phyloP scores from a whole-genome alignment of 2,329 filamentous ascomycete genomes.

The Diplodia scrobiculata region DNA sequence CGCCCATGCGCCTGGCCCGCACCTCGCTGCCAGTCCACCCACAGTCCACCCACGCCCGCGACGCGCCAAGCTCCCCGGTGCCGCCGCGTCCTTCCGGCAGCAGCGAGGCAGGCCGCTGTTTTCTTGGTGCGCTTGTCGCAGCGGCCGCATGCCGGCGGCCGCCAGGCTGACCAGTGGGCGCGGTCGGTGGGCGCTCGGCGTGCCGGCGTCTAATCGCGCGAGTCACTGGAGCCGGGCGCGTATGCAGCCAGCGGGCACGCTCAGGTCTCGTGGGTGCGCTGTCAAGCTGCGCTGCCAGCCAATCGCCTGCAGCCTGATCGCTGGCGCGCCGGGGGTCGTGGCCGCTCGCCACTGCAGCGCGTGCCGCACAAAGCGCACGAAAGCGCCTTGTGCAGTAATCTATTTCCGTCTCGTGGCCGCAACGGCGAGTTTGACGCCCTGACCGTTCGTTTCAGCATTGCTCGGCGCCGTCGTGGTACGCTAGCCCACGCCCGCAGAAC shows the following conservation, averaged over 20 bases:
- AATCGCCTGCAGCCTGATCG: not conserved
- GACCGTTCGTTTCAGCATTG: conserved; percentile 14
- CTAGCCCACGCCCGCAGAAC: conserved; percentile 4
- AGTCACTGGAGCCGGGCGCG: conserved; percentile 17
- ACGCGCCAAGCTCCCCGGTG: conserved; percentile 8
- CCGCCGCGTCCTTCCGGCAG: conserved; percentile 13
- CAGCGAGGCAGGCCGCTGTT: conserved; percentile 2
- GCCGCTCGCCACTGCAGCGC: not conserved
- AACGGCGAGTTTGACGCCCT: conserved; percentile 12
- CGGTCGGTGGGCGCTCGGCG: conserved; percentile 3
- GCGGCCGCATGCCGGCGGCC: not conserved
- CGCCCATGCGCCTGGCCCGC: conserved; percentile 11
- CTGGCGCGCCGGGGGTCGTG: not conserved
- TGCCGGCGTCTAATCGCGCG: not conserved
- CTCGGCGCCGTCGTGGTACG: not conserved
- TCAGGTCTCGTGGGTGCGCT: conserved; percentile 9
- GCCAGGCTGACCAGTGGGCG: not conserved
- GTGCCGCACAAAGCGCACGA: conserved; percentile 3
- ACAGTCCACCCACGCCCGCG: not conserved
- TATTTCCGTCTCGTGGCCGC: conserved; percentile 14
- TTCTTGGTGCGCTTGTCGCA: not conserved
- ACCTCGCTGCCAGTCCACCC: not conserved
- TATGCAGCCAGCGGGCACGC: conserved; percentile 9
- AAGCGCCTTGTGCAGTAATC: conserved; percentile 11
- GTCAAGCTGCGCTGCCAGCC: conserved; percentile 2